Percentiles rank a stretch among this genome's conserved stretches.
Conservation (phyloP, 257 asterid genomes). For the Fraxinus anomala region DNA sequence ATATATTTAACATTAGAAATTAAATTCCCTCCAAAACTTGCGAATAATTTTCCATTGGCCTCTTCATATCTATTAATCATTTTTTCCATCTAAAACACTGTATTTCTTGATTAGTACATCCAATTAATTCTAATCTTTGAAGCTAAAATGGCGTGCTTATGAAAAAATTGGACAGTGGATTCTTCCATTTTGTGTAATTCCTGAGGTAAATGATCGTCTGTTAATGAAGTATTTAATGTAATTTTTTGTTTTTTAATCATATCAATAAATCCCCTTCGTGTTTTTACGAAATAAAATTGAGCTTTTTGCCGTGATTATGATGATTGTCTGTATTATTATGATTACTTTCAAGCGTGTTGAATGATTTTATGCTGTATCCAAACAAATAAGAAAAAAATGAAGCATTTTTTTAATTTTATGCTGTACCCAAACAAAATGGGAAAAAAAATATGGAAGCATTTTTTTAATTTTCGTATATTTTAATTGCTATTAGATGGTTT, state of each 20-base stretch:
- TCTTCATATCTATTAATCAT: neutral
- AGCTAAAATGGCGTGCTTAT: conserved; percentile 1
- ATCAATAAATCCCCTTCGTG: neutral
- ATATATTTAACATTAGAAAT: fast-evolving
- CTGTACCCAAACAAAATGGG: neutral
- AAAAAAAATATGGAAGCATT: neutral
- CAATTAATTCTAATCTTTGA: conserved; percentile 33
- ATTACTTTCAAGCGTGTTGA: neutral
- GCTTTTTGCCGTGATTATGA: neutral
- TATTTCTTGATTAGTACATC: neutral
- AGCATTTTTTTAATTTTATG: neutral
- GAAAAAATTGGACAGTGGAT: conserved; percentile 11
- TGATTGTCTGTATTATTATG: neutral
- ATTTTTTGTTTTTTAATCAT: neutral
- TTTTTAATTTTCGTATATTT: neutral
- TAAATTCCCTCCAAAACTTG: neutral
- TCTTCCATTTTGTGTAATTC: neutral
- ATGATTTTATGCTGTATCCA: neutral
- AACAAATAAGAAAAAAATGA: neutral
- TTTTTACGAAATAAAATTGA: neutral
- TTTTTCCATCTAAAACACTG: conserved; percentile 4
- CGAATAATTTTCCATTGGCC: neutral
- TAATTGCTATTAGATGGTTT: neutral
- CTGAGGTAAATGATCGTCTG: conserved; percentile 31
- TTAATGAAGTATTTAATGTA: neutral